phyloP scores from a whole-genome alignment of 371 early-diverging fungal species.

The Fennellomyces sp. region DNA sequence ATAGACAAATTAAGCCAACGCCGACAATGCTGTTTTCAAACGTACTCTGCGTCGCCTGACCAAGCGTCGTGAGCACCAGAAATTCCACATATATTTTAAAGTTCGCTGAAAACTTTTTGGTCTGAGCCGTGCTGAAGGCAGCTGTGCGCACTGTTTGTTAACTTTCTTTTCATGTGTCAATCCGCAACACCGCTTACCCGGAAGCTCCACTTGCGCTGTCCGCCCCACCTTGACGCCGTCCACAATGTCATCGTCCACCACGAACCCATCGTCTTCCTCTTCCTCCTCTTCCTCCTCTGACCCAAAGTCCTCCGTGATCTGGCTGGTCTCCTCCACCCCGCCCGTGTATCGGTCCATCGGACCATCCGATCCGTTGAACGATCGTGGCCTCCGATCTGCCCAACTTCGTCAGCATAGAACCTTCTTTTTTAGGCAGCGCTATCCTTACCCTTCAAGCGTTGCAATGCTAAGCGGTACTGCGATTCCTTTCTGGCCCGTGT shows the following conservation, averaged over 20 bases:
- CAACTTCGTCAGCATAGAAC: not conserved
- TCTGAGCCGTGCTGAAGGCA: slow-evolving; percentile 17
- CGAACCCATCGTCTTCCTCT: slow-evolving; percentile 12
- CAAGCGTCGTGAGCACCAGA: slow-evolving; percentile 9
- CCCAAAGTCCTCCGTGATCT: not conserved
- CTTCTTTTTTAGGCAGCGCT: not conserved
- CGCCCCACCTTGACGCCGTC: slow-evolving; percentile 16
- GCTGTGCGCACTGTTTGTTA: not conserved
- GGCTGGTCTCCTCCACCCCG: not conserved
- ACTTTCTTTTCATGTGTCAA: too few relatives aligned
- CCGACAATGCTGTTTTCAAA: not conserved
- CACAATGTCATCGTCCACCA: slow-evolving; percentile 23
- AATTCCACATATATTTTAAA: slow-evolving; percentile 22
- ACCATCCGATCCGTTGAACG: slow-evolving; percentile 14
- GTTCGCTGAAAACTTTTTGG: slow-evolving; percentile 14
- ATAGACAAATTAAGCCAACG: not conserved
- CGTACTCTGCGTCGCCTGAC: slow-evolving; percentile 8
- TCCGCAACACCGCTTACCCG: not conserved
- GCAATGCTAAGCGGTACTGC: slow-evolving; percentile 10
- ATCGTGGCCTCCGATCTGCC: slow-evolving; percentile 14
- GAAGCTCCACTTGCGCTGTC: not conserved
- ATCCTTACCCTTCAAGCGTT: slow-evolving; percentile 16
- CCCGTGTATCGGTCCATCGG: slow-evolving; percentile 15
- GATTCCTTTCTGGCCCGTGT: slow-evolving; percentile 20
- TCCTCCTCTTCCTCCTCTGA: slow-evolving; percentile 9